Percentiles rank a stretch among this genome's conserved stretches.
Conservation (phyloP, 2,329 filamentous ascomycete species). For the Curvularia eragrostidis region DNA sequence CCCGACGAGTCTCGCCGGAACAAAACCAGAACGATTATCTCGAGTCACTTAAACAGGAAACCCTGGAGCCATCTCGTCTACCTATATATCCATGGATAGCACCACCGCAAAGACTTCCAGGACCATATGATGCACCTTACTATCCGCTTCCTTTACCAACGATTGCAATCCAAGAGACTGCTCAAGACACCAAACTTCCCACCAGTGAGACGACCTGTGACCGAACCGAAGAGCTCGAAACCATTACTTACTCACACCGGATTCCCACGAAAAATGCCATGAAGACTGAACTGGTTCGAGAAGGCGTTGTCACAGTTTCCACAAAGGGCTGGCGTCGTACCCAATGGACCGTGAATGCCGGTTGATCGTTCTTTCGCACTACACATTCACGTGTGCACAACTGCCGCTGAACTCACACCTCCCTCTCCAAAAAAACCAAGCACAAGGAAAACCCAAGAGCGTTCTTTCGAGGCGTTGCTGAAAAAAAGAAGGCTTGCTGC, state of each 20-base stretch:
- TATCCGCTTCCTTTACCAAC: conserved; percentile 44
- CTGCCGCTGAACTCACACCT: background rate
- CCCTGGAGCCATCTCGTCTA: conserved; percentile 24
- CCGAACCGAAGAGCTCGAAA: conserved; percentile 7
- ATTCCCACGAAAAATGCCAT: conserved; percentile 35
- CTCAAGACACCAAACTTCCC: conserved; percentile 21
- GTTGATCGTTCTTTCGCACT: conserved; percentile 25
- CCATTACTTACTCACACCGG: conserved; percentile 36
- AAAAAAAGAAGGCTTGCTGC: background rate
- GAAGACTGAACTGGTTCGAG: conserved; percentile 20
- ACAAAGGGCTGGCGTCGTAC: conserved; percentile 45
- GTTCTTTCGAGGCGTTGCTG: background rate
- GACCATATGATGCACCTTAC: conserved; percentile 46
- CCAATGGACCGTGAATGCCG: conserved; percentile 43
- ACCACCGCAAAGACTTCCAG: conserved; percentile 42
- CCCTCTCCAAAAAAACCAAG: background rate
- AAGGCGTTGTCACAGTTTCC: conserved; percentile 38
- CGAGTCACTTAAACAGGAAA: conserved; percentile 23
- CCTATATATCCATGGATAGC: conserved; percentile 45
- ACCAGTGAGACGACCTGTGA: conserved; percentile 6
- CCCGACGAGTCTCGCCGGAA: background rate
- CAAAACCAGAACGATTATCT: conserved; percentile 20
- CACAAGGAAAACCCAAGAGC: background rate
- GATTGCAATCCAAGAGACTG: conserved; percentile 17
- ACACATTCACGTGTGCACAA: background rate